A percentile compares a stretch with the other conserved stretches of the same genome.
phyloP scores from a whole-genome alignment of 2,329 filamentous ascomycete species.

The Plenodomus tracheiphilus region DNA sequence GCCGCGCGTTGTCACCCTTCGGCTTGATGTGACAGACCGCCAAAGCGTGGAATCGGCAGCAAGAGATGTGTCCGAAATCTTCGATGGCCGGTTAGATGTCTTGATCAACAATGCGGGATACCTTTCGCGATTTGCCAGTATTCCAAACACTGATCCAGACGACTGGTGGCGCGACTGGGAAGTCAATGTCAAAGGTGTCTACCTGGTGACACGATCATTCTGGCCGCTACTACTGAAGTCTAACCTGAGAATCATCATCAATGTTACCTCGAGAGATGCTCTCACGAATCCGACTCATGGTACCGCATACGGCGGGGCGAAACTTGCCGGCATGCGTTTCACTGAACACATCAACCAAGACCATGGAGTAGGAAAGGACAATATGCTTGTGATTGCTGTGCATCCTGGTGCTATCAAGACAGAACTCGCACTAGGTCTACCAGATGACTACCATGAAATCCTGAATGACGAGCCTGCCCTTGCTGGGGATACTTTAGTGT shows the following conservation, averaged over 20 bases:
- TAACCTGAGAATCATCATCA: constrained; percentile 44
- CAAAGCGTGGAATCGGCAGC: constrained; percentile 45
- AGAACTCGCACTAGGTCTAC: constrained; percentile 10
- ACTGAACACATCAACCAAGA: constrained; percentile 55
- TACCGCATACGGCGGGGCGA: constrained; percentile 51
- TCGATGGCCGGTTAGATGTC: constrained; percentile 44
- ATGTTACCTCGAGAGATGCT: constrained; percentile 51
- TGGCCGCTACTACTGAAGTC: constrained; percentile 48
- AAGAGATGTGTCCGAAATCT: constrained; percentile 28
- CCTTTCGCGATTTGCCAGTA: constrained; percentile 28
- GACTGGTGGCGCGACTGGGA: constrained; percentile 51
- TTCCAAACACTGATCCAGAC: constrained; percentile 43
- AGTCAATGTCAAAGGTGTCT: constrained; percentile 55
- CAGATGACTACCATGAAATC: constrained; percentile 4
- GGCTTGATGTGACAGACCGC: constrained; percentile 50
- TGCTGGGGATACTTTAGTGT: constrained; percentile 29
- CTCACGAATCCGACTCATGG: constrained; percentile 4
- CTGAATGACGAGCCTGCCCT: constrained; percentile 30
- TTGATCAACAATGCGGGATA: constrained; percentile 55
- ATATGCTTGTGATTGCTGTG: constrained; percentile 21
- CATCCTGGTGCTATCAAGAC: constrained; percentile 32
- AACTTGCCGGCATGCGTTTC: constrained; percentile 55
- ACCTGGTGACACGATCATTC: constrained; percentile 51
- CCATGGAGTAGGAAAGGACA: constrained; percentile 18
- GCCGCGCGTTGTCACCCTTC: constrained; percentile 45